Percentiles rank a stretch among this genome's conserved stretches.
Conservation (phyloP, 441 rosid genomes). For the Dalechampia spathulata region DNA sequence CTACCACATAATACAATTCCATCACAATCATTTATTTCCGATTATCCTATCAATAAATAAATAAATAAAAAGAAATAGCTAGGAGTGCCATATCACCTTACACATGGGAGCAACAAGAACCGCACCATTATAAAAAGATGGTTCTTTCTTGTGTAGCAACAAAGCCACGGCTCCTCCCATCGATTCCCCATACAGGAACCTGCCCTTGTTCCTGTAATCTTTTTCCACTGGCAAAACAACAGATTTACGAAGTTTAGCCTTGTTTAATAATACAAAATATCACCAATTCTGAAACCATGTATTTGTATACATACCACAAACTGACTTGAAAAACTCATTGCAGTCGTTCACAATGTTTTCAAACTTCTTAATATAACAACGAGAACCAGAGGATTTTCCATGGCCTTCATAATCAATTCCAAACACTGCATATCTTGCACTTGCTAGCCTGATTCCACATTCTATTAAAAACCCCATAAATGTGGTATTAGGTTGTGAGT, state of each 20-base stretch:
- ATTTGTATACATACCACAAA: constrained; percentile 40
- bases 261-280: no score
- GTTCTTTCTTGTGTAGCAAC: constrained; percentile 74
- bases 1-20: no score
- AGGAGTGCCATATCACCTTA: no score
- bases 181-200: constrained; percentile 93
- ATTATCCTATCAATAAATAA: no score
- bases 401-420: constrained; percentile 96
- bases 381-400: constrained; percentile 78
- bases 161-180: constrained; percentile 98
- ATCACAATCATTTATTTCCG: no score
- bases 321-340: constrained; percentile 59
- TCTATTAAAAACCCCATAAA: constrained; percentile 25
- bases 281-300: neutral
- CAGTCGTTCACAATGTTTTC: constrained; percentile 65
- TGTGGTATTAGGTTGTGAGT: neutral
- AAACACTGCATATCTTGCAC: constrained; percentile 68
- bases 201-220: constrained; percentile 48
- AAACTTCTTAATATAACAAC: constrained; percentile 93
- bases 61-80: no score
- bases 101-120: constrained; percentile 99
- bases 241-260: no score
- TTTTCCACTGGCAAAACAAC: constrained; percentile 36
- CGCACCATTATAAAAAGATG: constrained; percentile 76
- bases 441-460: constrained; percentile 69